Evolutionary conservation across 2,329 filamentous ascomycete species (phyloP), one percentile per base, ranked within the genome.

Genomic region (Phyllosticta ampelicida): DNA sequence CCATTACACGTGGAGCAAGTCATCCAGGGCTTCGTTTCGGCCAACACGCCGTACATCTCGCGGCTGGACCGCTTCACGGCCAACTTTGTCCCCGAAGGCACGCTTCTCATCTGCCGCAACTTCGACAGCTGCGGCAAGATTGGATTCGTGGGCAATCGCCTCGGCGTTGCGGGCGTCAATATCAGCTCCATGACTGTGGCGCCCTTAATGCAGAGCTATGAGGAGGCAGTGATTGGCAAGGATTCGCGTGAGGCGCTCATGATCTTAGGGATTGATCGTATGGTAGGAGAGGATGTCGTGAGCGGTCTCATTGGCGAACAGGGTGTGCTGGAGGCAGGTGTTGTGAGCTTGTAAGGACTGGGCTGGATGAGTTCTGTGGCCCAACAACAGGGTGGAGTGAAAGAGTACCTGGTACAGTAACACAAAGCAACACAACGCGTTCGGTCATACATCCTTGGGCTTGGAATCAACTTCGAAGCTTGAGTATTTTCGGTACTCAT

Each of bases 101-200:
- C 83, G 0, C 70, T 92, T 60, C 76, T 91, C n/a, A 86, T 92
- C 60, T 81, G 89, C 65, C 82, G 89, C 66, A 92, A 92, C 73
- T 90, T 88, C 65, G 88, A 94, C 67, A 80, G 85, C 62, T 87
- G 87, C 0, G 89, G 89, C 10, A 91, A 90, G 76, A 92, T 94
- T 68, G 89, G 89, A 1, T 83, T 84, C 44, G 88, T 94, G 2
- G 89, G 89, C 0, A 84, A 79, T 60, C 78, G 84, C 55, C 73
- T 92, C 23, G 89, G 88, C 0, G 78, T 78, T 44, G 80, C 86
- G 44, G 83, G 82, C 0, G 83, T 94, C 55, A 94, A 94, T 66
- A 89, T 92, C 69, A 81, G 80, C 51, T 90, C 86, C 68, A 94
- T 92, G 89, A 85, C 82, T 66, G 88, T 91, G 0, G 79, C 80